phyloP scores from a whole-genome alignment of 331 rosid species.

The Erythrophleum ivorense region DNA sequence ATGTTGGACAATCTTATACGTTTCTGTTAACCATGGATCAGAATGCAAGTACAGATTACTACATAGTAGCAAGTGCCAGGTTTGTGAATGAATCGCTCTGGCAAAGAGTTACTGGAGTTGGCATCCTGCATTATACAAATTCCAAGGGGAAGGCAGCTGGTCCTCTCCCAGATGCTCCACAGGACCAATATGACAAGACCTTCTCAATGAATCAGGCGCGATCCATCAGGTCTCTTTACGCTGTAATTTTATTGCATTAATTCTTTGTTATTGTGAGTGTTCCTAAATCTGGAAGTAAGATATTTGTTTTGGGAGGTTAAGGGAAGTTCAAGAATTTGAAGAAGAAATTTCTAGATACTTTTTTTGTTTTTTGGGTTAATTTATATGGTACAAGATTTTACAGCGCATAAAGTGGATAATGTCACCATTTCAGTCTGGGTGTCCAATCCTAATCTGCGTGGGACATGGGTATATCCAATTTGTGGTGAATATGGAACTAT shows the following conservation, averaged over 20 bases:
- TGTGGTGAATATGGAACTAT: neutral
- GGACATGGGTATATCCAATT: neutral
- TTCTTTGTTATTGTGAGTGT: neutral
- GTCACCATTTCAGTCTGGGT: neutral
- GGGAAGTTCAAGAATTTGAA: neutral
- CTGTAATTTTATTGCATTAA: neutral
- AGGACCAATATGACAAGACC: constrained; percentile 72
- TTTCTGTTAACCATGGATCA: constrained; percentile 71
- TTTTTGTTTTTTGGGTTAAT: neutral
- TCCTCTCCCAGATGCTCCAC: constrained; percentile 67
- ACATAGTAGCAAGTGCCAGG: constrained; percentile 78
- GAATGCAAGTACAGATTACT: constrained; percentile 78
- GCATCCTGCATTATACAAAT: constrained; percentile 64
- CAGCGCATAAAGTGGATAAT: neutral
- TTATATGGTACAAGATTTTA: neutral
- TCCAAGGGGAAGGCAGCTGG: constrained; percentile 82
- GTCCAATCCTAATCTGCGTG: neutral
- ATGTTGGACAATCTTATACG: constrained; percentile 76
- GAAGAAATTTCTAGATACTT: neutral
- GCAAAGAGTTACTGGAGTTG: constrained; percentile 81
- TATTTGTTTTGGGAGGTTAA: constrained; percentile 10
- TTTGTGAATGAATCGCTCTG: constrained; percentile 66
- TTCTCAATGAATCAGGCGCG: constrained; percentile 85
- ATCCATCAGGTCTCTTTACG: constrained; percentile 65
- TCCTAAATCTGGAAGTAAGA: neutral